Evolutionary conservation across 768 basidiomycete species (phyloP).

Genomic region (Lentinula boryana): DNA sequence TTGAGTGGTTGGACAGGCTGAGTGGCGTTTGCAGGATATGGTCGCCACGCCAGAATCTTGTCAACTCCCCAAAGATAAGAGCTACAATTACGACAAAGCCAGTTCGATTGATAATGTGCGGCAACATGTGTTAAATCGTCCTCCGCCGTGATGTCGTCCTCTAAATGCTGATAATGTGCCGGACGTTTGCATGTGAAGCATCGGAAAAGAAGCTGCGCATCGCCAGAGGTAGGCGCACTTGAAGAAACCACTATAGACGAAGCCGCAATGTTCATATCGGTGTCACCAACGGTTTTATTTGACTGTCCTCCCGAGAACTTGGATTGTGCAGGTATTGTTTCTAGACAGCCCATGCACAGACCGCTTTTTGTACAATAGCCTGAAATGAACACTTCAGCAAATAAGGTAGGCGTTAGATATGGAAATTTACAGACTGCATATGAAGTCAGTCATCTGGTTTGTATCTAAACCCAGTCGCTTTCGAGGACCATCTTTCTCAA

Average conservation of each 20-base stretch:
- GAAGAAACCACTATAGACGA: slow-evolving; percentile 11
- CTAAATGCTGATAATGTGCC: slow-evolving; percentile 76
- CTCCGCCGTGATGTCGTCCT: slow-evolving; percentile 26
- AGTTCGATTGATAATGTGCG: slow-evolving; percentile 52
- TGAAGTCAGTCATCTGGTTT: slow-evolving; percentile 69
- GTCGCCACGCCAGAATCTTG: slow-evolving; percentile 89
- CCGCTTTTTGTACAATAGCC: slow-evolving; percentile 68
- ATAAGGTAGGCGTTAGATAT: neutral
- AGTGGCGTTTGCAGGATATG: slow-evolving; percentile 60
- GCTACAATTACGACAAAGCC: slow-evolving; percentile 75
- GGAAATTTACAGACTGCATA: slow-evolving; percentile 44
- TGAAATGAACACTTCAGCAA: slow-evolving; percentile 11
- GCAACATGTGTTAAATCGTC: slow-evolving; percentile 41
- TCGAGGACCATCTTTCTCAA: slow-evolving; percentile 24
- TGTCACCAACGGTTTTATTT: slow-evolving; percentile 23
- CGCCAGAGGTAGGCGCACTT: slow-evolving; percentile 17
- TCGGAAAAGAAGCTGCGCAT: slow-evolving; percentile 58
- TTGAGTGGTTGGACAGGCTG: slow-evolving; percentile 46
- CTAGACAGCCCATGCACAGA: slow-evolving; percentile 71
- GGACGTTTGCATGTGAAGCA: slow-evolving; percentile 80
- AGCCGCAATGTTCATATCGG: slow-evolving; percentile 15
- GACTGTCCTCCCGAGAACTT: slow-evolving; percentile 9
- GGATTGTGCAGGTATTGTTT: slow-evolving; percentile 35
- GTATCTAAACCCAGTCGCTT: slow-evolving; percentile 42
- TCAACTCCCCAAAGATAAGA: slow-evolving; percentile 69